These are phyloP conservation scores for Neurospora hispaniola DNA, from an alignment of 495 filamentous ascomycete species.

Conservation along the genomic window DNA sequence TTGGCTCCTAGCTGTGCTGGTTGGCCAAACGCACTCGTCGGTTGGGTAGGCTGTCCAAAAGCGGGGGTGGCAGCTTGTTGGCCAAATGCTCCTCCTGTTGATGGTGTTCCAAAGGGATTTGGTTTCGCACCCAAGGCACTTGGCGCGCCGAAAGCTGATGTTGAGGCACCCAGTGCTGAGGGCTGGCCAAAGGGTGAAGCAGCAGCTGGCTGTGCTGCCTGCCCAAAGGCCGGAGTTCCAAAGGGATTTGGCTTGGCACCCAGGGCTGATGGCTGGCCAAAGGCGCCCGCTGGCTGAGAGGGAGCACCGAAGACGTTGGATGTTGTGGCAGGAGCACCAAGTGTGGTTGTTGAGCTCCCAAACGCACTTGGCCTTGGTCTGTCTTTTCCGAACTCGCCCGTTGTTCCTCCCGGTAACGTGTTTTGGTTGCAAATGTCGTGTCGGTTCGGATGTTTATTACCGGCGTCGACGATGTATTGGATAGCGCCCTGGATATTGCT, in stretches of 20 bases:
- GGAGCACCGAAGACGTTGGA: not conserved
- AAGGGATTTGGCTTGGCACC: slow-evolving; percentile 34
- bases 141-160: slow-evolving; percentile 6
- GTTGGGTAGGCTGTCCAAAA: slow-evolving; percentile 30
- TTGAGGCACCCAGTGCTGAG: slow-evolving; percentile 19
- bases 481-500: slow-evolving; percentile 61
- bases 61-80: slow-evolving; percentile 25
- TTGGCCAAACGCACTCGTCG: slow-evolving; percentile 18
- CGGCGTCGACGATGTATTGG: slow-evolving; percentile 56
- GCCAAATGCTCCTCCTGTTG: slow-evolving; percentile 26
- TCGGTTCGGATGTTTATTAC: slow-evolving; percentile 70
- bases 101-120: slow-evolving; percentile 29
- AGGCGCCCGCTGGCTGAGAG: slow-evolving; percentile 10
- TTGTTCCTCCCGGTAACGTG: slow-evolving; percentile 23
- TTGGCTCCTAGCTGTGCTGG: slow-evolving; percentile 21
- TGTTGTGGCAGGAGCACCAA: not conserved
- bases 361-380: slow-evolving; percentile 4
- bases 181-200: slow-evolving; percentile 31
- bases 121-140: slow-evolving; percentile 25
- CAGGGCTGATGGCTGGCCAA: slow-evolving; percentile 34
- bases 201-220: slow-evolving; percentile 28
- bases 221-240: slow-evolving; percentile 29
- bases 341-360: slow-evolving; percentile 7
- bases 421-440: slow-evolving; percentile 52
- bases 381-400: slow-evolving; percentile 14